Percentiles rank a stretch among this genome's conserved stretches.
phyloP scores from a whole-genome alignment of 148 eudicot genomes.

The Fagopyrum homotropicum region DNA sequence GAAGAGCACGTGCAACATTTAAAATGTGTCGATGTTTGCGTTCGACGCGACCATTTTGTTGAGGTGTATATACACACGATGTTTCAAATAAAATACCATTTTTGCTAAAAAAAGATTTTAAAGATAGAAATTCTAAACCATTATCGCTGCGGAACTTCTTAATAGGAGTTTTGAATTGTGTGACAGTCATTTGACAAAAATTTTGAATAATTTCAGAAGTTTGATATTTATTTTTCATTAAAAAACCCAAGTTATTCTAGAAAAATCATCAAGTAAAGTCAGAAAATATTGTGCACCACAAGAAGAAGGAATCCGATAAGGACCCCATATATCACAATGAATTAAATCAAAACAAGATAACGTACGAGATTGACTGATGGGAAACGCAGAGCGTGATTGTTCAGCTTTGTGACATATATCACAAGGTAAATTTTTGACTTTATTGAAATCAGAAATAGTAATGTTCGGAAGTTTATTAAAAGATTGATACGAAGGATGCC shows the following conservation, averaged over 20 bases:
- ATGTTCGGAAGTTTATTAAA: background rate
- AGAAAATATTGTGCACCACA: constrained; percentile 1
- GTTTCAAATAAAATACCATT: background rate
- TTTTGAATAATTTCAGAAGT: background rate
- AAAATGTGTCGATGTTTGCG: constrained; percentile 12
- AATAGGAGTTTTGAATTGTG: background rate
- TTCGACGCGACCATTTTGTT: constrained; percentile 2
- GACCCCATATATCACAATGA: constrained; percentile 17
- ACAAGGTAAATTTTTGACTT: background rate
- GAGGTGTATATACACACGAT: background rate
- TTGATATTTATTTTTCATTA: background rate
- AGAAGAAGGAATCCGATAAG: background rate
- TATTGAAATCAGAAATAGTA: background rate
- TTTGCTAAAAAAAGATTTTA: background rate
- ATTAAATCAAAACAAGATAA: background rate
- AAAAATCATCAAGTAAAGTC: constrained; percentile 3
- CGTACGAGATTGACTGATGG: background rate
- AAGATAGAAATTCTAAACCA: background rate
- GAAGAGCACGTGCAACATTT: background rate
- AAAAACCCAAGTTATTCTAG: background rate
- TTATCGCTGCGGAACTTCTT: constrained; percentile 7
- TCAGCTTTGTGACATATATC: background rate
- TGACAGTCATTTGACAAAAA: background rate
- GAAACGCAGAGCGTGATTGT: background rate
- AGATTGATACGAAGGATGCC: background rate